Evolutionary conservation across 1,284 basidiomycete genomes (phyloP), one percentile per base, ranked within the genome.

Genomic region (Cutaneotrichosporon curvatum): DNA sequence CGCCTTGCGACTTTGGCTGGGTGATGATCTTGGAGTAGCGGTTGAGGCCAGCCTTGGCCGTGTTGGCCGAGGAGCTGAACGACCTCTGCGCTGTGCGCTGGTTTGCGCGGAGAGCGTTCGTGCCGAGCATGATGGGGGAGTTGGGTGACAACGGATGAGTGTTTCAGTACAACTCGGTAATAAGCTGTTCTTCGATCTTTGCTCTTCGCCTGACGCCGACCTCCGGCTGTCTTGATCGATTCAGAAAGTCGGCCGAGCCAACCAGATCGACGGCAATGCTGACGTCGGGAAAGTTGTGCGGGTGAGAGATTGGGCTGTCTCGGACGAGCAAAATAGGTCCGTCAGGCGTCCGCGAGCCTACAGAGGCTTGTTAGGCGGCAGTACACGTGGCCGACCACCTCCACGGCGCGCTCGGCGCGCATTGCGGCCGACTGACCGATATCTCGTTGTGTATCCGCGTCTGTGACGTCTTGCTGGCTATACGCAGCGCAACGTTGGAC

Each of bases 1-100:
- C 91, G 38, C 87, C 91, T 69, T 96, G 91, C 61, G 83, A 82
- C 70, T 96, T 96, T 23, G 87, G 84, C 66, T 85, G 81, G 11
- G 91, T 95, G 61, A 95, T 78, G 18, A 76, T 78, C 58, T 83
- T 77, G 64, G 85, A 89, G 75, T 89, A 83, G 47, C 85, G 78
- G 72, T 96, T 96, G 45, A 67, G 57, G 34, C 53, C 51, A 30
- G 55, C 53, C 51, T 61, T 53, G 51, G 50, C 53, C 30, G 40
- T 28, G 39, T 28, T 18, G 15, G 52, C 46, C 21, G 55, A 47
- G 9, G 55, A 40, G 35, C 38, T 41, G 16, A 51, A 14, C 36
- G 40, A 43, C 38, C 47, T 41, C 33, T 25, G 28, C 15, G 47
- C 45, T 32, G 35, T 22, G 40, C 43, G 44, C 50, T 56, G 48